Base-by-base conservation (phyloP, 2,329 filamentous ascomycete species). In the Phialemonium atrogriseum region DNA sequence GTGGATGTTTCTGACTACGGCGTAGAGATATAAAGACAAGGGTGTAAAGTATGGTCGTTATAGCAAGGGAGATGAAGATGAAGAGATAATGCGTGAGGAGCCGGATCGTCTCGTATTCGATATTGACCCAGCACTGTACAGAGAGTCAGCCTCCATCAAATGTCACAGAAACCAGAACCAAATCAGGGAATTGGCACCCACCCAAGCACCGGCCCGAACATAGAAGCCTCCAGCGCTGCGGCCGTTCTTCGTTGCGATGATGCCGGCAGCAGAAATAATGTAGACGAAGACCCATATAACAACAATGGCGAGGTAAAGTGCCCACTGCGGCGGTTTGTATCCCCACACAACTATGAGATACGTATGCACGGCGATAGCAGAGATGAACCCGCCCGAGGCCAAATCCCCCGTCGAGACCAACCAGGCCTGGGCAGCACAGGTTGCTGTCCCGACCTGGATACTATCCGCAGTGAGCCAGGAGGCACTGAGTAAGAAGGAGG, bases 51-150 rank as follows among this genome's bases (percentile, higher is more conserved):
- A 50, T 24, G 28, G 49, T 51, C 1, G 58, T 60, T 7, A 55
- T 11, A 14, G 47, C 39, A 5, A 64, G 47, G 7, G 51, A 45
- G n/a, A 60, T 43, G 36, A 63, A 77, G 34, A 80, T 74, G 65
- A 72, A 80, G 31, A 79, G 52, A 44, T 80, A 80, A 44, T 80
- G 75, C 1, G 72, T 61, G 49, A 65, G 64, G 2, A 81, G 58
- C 27, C 75, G 71, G 19, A 76, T 57, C 10, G 50, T 48, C 27
- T 66, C 59, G 37, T 70, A 71, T 12, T 60, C 49, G 11, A 63
- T 49, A 37, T 69, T 72, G 14, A 80, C 65, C 76, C 76, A 81
- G 49, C 77, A 80, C 73, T 68, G 41, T 16, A 29, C 27, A 15
- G n/a, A n/a, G n/a, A n/a, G n/a, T n/a, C n/a, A n/a, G n/a, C n/a